Evolutionary conservation across 2,329 filamentous ascomycete genomes (phyloP), one percentile per base, ranked within the genome.

Genomic region (Dryadomyces quercus-mongolicae): DNA sequence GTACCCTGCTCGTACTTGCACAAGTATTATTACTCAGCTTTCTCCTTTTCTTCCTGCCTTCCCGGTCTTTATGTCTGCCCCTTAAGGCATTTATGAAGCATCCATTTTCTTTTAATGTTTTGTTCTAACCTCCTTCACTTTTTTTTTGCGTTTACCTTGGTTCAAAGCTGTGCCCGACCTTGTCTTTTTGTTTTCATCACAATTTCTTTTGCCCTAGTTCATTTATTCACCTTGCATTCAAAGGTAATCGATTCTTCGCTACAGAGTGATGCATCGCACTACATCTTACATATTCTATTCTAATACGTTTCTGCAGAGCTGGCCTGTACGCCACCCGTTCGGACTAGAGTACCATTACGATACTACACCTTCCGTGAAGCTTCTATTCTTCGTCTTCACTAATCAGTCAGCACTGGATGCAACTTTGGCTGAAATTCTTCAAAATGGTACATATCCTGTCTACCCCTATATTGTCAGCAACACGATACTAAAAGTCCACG

Each of bases 271-370:
- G 21, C 40, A 15, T 36, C 34, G 21, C 40, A 15, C 21, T 52
- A n/a, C 20, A 7, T 15, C 34, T 59, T 12, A 21, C 31, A 45
- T 62, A 64, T 38, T 45, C 3, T 15, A 53, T 55, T 34, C 10
- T 13, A 1, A 60, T 55, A 48, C 60, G 60, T 0, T 54, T 65
- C 12, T 62, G 63, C 18, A 55, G 57, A 5, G 31, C 36, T 10
- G 55, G 56, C 3, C 52, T 56, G 44, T 56, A 63, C 21, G 61
- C 65, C 8, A 31, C 25, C 25, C 4, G 25, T 31, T 31, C 8
- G 25, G 25, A 31, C 8, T 4, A 31, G 25, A 31, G 25, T 31
- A 31, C 8, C 8, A 31, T 31, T 31, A 4, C 25, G 25, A 5
- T 31, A 31, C 4, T 4, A 31, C 25, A 31, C 8, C 25, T 31